Evolutionary conservation across 139 green algal genomes (phyloP), one percentile per base, ranked within the genome.

Genomic region (Coelastrella sp.): DNA sequence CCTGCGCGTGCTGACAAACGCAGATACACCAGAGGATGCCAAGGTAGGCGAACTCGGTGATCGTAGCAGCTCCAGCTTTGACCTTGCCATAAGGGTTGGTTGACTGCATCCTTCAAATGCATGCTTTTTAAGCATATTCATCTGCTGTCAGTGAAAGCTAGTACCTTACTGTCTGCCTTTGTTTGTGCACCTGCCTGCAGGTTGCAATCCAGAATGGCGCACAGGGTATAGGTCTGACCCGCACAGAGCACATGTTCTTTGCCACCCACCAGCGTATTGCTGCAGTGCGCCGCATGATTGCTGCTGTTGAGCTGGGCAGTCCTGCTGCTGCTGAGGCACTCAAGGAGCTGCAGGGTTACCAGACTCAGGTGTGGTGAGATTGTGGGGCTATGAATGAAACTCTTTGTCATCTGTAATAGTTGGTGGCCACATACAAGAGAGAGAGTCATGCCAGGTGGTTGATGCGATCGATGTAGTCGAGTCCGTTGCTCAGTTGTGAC

Each of bases 211-310:
- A 90, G 40, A 96, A 97, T 80, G 96, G 96, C 66, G 96, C 96
- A 0, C 69, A 97, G 88, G 96, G 96, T 79, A 97, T 98, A 57
- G 96, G 96, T 27, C 87, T 98, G 11, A 89, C 90, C 41, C 92
- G 96, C 75, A 98, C 96, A 0, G 96, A 98, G 89, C 96, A 98
- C 93, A 98, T 98, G 96, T 98, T 98, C 89, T 98, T 98, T 81
- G 77, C 88, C 43, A 94, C 86, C 1, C 85, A 90, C 23, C 91
- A 98, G 88, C 90, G 96, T 78, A 96, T 98, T 63, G 83, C 86
- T 6, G 92, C 93, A 8, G 92, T 98, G 77, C 86, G 96, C 3
- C 88, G 93, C 68, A 98, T 98, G 95, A 98, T 98, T 71, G 92
- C 94, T 34, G 92, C 92, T 43, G 86, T 92, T 72, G 92, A 96